phyloP scores from a whole-genome alignment of 495 filamentous ascomycete species.

The Trichoderma asperelloides region DNA sequence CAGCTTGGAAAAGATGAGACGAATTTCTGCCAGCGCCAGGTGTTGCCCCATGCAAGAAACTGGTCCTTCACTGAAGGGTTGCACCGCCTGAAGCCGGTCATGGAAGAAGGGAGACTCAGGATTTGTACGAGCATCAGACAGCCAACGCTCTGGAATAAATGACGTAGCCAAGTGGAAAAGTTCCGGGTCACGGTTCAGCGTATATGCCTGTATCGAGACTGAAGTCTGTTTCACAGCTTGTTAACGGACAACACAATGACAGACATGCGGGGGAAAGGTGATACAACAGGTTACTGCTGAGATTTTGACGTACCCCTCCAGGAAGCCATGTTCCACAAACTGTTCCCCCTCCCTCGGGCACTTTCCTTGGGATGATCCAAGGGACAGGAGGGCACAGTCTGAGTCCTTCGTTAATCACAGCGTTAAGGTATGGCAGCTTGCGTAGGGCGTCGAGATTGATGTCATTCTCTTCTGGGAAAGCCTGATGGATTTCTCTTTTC shows the following conservation, averaged over 20 bases:
- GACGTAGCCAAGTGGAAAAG: slow-evolving; percentile 15
- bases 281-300: not conserved
- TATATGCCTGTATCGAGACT: slow-evolving; percentile 24
- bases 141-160: slow-evolving; percentile 38
- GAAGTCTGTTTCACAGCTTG: slow-evolving; percentile 14
- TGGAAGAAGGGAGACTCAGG: slow-evolving; percentile 18
- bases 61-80: slow-evolving; percentile 46
- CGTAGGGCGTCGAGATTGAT: slow-evolving; percentile 37
- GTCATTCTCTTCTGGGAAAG: slow-evolving; percentile 28
- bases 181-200: slow-evolving; percentile 16
- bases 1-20: slow-evolving; percentile 39
- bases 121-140: slow-evolving; percentile 30
- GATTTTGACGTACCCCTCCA: slow-evolving; percentile 13
- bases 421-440: slow-evolving; percentile 32
- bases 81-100: slow-evolving; percentile 38
- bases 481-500: slow-evolving; percentile 34
- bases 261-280: not conserved
- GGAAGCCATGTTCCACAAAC: slow-evolving; percentile 25
- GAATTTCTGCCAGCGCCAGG: slow-evolving; percentile 43
- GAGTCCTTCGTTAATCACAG: slow-evolving; percentile 37
- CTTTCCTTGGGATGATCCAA: slow-evolving; percentile 22
- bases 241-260: not conserved
- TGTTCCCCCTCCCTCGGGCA: slow-evolving; percentile 21
- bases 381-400: slow-evolving; percentile 29
- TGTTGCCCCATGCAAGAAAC: slow-evolving; percentile 47